Percentiles rank a stretch among this genome's conserved stretches.
Evolutionary conservation across 2,329 filamentous ascomycete genomes (phyloP).

Genomic region (Venturia effusa): DNA sequence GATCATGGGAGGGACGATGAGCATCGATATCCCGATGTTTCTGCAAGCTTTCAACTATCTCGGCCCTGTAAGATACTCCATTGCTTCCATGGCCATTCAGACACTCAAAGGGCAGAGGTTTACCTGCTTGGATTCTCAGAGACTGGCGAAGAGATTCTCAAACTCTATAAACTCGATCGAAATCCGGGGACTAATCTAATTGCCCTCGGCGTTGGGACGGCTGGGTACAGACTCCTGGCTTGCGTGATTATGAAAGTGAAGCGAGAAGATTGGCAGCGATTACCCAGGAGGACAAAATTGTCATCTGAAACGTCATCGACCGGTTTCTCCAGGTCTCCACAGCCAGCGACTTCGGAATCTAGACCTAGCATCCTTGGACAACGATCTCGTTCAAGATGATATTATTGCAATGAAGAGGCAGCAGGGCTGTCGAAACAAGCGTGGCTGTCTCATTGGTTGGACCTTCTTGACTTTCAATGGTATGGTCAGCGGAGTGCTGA

Average conservation of each 20-base stretch:
- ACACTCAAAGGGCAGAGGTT: slow-evolving; percentile 53
- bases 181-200: slow-evolving; percentile 51
- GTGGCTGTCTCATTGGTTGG: not conserved
- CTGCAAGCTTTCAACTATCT: slow-evolving; percentile 62
- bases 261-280: slow-evolving; percentile 40
- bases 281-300: slow-evolving; percentile 17
- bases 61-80: slow-evolving; percentile 58
- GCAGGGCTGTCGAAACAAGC: not conserved
- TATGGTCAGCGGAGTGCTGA: not conserved
- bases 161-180: slow-evolving; percentile 55
- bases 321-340: not conserved
- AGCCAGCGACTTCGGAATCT: not conserved
- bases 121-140: slow-evolving; percentile 51
- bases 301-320: not conserved
- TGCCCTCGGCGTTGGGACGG: slow-evolving; percentile 50
- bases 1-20: slow-evolving; percentile 61
- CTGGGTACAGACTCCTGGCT: slow-evolving; percentile 55
- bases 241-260: slow-evolving; percentile 46
- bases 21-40: slow-evolving; percentile 54
- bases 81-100: slow-evolving; percentile 56
- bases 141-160: slow-evolving; percentile 55
- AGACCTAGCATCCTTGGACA: not conserved
- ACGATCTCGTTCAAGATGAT: not conserved
- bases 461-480: not conserved
- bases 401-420: not conserved